Conservation (phyloP, 176 grass and related monocot species). For the Carex scoparia region DNA sequence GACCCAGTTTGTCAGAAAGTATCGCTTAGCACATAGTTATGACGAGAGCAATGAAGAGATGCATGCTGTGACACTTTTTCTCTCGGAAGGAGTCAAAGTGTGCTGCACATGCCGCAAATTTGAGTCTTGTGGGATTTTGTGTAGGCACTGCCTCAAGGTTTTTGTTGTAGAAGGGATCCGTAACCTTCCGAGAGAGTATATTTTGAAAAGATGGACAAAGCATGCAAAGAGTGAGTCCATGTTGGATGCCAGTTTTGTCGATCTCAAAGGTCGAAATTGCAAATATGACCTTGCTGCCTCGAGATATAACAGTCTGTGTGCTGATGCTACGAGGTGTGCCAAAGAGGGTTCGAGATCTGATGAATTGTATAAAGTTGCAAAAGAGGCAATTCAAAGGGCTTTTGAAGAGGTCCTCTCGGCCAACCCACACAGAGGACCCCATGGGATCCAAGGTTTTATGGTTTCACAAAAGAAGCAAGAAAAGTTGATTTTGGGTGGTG, state of each 20-base stretch:
- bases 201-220: slow-evolving; percentile 92
- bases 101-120: slow-evolving; percentile 77
- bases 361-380: slow-evolving; percentile 71
- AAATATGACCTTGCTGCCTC: slow-evolving; percentile 41
- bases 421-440: slow-evolving; percentile 39
- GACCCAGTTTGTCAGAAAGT: slow-evolving; percentile 28
- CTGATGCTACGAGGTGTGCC: slow-evolving; percentile 57
- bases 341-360: slow-evolving; percentile 67
- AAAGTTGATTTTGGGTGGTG: slow-evolving; percentile 37
- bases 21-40: slow-evolving; percentile 46
- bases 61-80: slow-evolving; percentile 54
- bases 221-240: slow-evolving; percentile 59
- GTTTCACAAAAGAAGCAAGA: slow-evolving; percentile 40
- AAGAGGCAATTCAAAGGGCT: slow-evolving; percentile 66
- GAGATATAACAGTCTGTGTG: slow-evolving; percentile 59
- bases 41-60: slow-evolving; percentile 47
- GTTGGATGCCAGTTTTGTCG: slow-evolving; percentile 51
- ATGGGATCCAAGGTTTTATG: slow-evolving; percentile 34
- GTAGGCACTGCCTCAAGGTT: slow-evolving; percentile 71
- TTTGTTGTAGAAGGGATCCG: slow-evolving; percentile 72
- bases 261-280: slow-evolving; percentile 38
- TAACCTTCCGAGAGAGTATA: slow-evolving; percentile 58
- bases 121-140: slow-evolving; percentile 83
- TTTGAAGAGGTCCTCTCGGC: slow-evolving; percentile 51
- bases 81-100: slow-evolving; percentile 38